Percentiles rank a stretch among this genome's conserved stretches.
Conservation (phyloP, 1,139 yeast species). For the Suhomyces taliae region DNA sequence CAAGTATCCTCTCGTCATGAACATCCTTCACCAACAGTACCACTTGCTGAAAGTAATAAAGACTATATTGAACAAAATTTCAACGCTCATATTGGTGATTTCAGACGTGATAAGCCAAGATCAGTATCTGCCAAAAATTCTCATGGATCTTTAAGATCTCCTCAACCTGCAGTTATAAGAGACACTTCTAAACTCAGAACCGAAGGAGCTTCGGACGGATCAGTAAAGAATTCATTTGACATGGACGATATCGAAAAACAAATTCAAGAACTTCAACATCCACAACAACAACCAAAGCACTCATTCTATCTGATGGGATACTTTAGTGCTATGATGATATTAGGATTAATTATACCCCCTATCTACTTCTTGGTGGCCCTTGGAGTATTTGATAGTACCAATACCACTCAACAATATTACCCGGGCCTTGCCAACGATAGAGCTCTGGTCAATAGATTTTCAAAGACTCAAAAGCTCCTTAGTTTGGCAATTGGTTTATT, state of each 20-base stretch:
- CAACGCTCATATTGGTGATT: slow-evolving; percentile 17
- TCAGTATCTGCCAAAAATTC: slow-evolving; percentile 9
- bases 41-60: slow-evolving; percentile 6
- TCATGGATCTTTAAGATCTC: slow-evolving; percentile 6
- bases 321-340: slow-evolving; percentile 21
- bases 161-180: slow-evolving; percentile 6
- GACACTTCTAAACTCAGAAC: slow-evolving; percentile 1
- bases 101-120: slow-evolving; percentile 16
- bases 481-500: slow-evolving; percentile 34
- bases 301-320: slow-evolving; percentile 4
- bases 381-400: slow-evolving; percentile 35
- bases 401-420: slow-evolving; percentile 18
- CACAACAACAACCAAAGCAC: neutral
- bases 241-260: slow-evolving; percentile 12
- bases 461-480: slow-evolving; percentile 32
- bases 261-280: slow-evolving; percentile 4
- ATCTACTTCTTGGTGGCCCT: slow-evolving; percentile 31
- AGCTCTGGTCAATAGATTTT: slow-evolving; percentile 24
- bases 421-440: slow-evolving; percentile 18
- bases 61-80: slow-evolving; percentile 13
- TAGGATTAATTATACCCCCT: slow-evolving; percentile 39
- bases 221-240: slow-evolving; percentile 6
- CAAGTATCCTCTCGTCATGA: slow-evolving; percentile 3
- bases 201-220: neutral
- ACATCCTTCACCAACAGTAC: slow-evolving; percentile 4